Evolutionary conservation across 1,284 basidiomycete species (phyloP).

Genomic region (Pterulicium gracile): DNA sequence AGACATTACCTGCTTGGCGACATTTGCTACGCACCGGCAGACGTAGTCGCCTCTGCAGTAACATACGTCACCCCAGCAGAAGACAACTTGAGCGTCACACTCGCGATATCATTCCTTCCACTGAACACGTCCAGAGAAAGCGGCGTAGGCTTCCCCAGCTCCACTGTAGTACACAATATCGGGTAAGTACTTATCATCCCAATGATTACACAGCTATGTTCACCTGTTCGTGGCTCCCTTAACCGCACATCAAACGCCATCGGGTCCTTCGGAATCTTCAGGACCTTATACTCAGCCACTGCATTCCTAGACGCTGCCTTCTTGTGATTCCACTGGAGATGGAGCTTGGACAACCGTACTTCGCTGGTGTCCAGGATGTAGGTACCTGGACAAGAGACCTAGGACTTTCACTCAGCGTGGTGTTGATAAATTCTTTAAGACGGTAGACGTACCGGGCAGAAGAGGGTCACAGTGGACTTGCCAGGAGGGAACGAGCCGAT

Average conservation of each 20-base stretch:
- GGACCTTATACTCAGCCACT: slow-evolving; percentile 23
- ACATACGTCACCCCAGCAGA: slow-evolving; percentile 44
- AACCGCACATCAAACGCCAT: slow-evolving; percentile 50
- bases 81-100: slow-evolving; percentile 40
- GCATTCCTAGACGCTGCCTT: slow-evolving; percentile 18
- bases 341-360: slow-evolving; percentile 43
- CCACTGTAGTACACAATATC: slow-evolving; percentile 31
- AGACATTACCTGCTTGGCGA: background rate
- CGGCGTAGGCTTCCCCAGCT: slow-evolving; percentile 48
- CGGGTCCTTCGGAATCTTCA: slow-evolving; percentile 49
- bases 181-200: slow-evolving; percentile 7
- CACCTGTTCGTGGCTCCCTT: slow-evolving; percentile 51
- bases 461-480: slow-evolving; percentile 40
- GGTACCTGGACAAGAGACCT: slow-evolving; percentile 58
- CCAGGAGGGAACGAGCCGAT: slow-evolving; percentile 38
- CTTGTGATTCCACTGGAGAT: slow-evolving; percentile 46
- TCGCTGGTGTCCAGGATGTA: slow-evolving; percentile 53
- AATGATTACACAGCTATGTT: slow-evolving; percentile 13
- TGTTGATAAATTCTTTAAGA: background rate
- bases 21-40: slow-evolving; percentile 19
- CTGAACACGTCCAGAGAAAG: slow-evolving; percentile 47
- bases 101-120: slow-evolving; percentile 53
- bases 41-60: slow-evolving; percentile 30
- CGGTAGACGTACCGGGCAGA: slow-evolving; percentile 50
- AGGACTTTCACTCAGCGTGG: slow-evolving; percentile 7